A percentile compares a stretch with the other conserved stretches of the same genome.
These are phyloP conservation scores for Saccharomyces paradoxus DNA, from an alignment of 805 yeast species.

Conservation along the genomic window DNA sequence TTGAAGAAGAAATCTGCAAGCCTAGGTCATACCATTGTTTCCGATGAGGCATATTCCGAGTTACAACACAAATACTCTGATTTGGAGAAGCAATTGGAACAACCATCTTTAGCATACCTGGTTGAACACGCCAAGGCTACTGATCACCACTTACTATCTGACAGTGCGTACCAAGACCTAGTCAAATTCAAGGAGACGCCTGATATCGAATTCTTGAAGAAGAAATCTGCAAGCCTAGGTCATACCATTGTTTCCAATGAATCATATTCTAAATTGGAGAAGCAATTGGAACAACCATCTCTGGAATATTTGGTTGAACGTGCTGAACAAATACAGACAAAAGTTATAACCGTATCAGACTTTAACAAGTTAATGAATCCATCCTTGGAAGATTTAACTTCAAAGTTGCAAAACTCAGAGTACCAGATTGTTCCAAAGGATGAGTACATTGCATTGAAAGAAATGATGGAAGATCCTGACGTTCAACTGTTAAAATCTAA, in stretches of 20 bases:
- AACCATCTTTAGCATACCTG: neutral
- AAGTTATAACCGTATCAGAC: neutral
- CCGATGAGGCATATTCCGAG: slow-evolving; percentile 1
- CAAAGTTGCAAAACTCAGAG: neutral
- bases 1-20: slow-evolving; percentile 4
- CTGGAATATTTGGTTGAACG: slow-evolving; percentile 6
- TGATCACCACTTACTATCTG: too few relatives aligned
- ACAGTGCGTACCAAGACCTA: too few relatives aligned
- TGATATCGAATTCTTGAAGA: slow-evolving; percentile 15
- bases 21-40: slow-evolving; percentile 13
- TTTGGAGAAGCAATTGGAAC: neutral
- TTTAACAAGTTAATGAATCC: neutral
- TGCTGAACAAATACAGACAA: neutral
- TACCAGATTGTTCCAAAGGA: neutral
- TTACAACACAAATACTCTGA: too few relatives aligned
- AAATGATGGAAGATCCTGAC: slow-evolving; percentile 8
- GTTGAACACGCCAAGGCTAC: neutral
- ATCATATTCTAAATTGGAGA: slow-evolving; percentile 4
- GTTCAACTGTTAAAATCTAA: slow-evolving; percentile 7
- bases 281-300: slow-evolving; percentile 3
- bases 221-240: slow-evolving; percentile 21
- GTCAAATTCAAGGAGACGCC: too few relatives aligned
- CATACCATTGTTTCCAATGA: slow-evolving; percentile 13
- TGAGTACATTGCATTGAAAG: slow-evolving; percentile 1
- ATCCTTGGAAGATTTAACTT: neutral